Evolutionary conservation across 192 early-diverging fungal species (phyloP).

Genomic region (Podila minutissima): DNA sequence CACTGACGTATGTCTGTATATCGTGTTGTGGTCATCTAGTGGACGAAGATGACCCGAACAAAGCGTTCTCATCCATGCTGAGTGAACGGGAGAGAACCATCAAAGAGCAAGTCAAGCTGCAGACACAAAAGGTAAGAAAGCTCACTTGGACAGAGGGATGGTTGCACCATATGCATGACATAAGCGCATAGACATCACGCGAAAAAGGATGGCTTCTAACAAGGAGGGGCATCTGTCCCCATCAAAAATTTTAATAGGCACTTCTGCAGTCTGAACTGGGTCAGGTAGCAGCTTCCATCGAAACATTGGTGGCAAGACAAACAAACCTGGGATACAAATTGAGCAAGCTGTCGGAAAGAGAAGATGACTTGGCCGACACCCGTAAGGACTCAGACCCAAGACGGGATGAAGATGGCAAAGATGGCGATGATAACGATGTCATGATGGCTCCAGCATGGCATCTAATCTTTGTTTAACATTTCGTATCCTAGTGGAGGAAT

Average conservation of each 20-base stretch:
- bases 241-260: conserved; percentile 28
- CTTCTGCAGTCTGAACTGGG: conserved; percentile 54
- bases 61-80: conserved; percentile 55
- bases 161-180: background rate
- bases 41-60: conserved; percentile 41
- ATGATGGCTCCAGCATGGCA: too few relatives aligned
- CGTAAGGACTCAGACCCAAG: conserved; percentile 17
- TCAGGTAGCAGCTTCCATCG: conserved; percentile 60
- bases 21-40: conserved; percentile 6
- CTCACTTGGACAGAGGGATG: background rate
- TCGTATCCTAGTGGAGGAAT: conserved; percentile 50
- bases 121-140: conserved; percentile 57
- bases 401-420: background rate
- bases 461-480: background rate
- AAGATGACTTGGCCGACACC: conserved; percentile 54
- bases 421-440: background rate
- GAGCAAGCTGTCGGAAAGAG: conserved; percentile 55
- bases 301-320: conserved; percentile 53
- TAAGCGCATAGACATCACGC: background rate
- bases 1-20: background rate
- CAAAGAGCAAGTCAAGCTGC: conserved; percentile 61
- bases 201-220: background rate
- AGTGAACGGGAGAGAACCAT: conserved; percentile 59
- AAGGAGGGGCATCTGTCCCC: background rate
- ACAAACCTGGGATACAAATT: conserved; percentile 52